Conservation (phyloP, 2,329 filamentous ascomycete species). For the Fusarium sororula region DNA sequence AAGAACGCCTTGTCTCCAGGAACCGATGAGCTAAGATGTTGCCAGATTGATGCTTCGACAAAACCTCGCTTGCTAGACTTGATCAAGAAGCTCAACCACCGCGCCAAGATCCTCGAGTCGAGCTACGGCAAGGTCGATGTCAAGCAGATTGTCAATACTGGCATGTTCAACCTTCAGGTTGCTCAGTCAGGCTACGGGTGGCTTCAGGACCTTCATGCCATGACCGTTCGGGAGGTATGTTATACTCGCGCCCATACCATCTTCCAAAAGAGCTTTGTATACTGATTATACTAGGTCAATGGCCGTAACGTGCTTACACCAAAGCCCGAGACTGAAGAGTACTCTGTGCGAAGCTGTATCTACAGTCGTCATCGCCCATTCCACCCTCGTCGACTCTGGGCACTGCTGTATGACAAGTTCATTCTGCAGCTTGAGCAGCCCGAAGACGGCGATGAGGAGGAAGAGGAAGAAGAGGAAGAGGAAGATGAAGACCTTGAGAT, state of each 20-base stretch:
- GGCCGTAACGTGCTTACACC: slow-evolving; percentile 65
- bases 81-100: slow-evolving; percentile 70
- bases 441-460: slow-evolving; percentile 48
- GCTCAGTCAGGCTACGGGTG: slow-evolving; percentile 74
- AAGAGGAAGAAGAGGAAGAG: slow-evolving; percentile 42
- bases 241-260: background rate
- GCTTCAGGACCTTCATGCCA: slow-evolving; percentile 74
- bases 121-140: slow-evolving; percentile 69
- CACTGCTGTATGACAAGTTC: slow-evolving; percentile 58
- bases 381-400: slow-evolving; percentile 58
- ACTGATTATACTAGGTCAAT: slow-evolving; percentile 47
- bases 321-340: slow-evolving; percentile 77
- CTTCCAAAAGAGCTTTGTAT: background rate
- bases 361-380: slow-evolving; percentile 69
- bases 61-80: slow-evolving; percentile 60
- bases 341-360: slow-evolving; percentile 76
- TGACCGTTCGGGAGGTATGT: slow-evolving; percentile 68
- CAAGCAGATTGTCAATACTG: slow-evolving; percentile 70
- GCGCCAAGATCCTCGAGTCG: slow-evolving; percentile 70
- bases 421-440: slow-evolving; percentile 58
- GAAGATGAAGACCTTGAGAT: slow-evolving; percentile 41
- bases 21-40: background rate
- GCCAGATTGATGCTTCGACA: slow-evolving; percentile 50
- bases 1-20: too few species aligned
- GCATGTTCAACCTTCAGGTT: slow-evolving; percentile 70